Conservation (phyloP, 1,139 yeast species). For the Yamadazyma blattariae region DNA sequence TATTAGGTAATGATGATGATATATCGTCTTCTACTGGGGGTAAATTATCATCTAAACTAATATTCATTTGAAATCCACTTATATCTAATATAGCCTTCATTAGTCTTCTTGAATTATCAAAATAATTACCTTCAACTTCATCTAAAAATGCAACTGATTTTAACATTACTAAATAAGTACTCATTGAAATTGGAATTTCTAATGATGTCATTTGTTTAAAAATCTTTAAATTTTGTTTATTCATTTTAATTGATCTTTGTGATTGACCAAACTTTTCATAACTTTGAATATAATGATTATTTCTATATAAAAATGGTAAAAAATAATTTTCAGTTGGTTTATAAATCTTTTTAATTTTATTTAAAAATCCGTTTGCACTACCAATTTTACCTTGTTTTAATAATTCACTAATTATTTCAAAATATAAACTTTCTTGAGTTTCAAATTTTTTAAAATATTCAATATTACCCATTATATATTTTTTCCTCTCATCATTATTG, state of each 20-base stretch:
- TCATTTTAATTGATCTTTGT: neutral
- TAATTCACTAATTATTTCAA: conserved; percentile 22
- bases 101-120: conserved; percentile 26
- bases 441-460: conserved; percentile 5
- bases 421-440: conserved; percentile 7
- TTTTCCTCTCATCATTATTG: conserved; percentile 10
- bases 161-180: conserved; percentile 39
- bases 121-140: conserved; percentile 21
- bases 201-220: conserved; percentile 40
- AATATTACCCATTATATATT: conserved; percentile 3
- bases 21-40: no score
- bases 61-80: conserved; percentile 18
- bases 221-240: conserved; percentile 21
- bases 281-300: conserved; percentile 9
- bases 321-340: conserved; percentile 4
- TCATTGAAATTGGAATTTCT: conserved; percentile 29
- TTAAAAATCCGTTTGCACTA: conserved; percentile 9
- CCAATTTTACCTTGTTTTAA: neutral
- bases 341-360: conserved; percentile 6
- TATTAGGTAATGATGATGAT: no score
- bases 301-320: conserved; percentile 27
- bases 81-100: conserved; percentile 32
- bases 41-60: conserved; percentile 25
- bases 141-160: conserved; percentile 42
- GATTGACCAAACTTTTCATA: no score